These are phyloP conservation scores for Trichoderma koningiopsis DNA, from an alignment of 2,329 filamentous ascomycete genomes.

Conservation along the genomic window DNA sequence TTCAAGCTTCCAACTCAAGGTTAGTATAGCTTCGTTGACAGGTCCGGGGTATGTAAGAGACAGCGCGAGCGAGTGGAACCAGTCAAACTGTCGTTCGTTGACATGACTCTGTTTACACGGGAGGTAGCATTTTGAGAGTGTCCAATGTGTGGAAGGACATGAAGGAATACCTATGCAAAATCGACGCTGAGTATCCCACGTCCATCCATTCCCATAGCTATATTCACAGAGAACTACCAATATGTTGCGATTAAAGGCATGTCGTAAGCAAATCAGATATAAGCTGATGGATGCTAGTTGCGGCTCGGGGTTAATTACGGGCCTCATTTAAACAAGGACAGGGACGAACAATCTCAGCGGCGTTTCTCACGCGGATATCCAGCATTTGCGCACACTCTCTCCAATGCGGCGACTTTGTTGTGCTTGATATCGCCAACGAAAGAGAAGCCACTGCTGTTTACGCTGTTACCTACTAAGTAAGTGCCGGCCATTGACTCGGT, in stretches of 20 bases:
- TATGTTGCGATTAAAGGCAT: neutral
- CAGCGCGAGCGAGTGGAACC: neutral
- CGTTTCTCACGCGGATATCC: neutral
- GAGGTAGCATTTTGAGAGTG: neutral
- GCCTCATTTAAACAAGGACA: neutral
- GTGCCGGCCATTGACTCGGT: neutral
- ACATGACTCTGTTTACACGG: neutral
- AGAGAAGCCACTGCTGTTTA: neutral
- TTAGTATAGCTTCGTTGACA: slow-evolving; percentile 10
- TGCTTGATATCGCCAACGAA: neutral
- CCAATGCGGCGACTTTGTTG: neutral
- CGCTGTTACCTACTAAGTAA: too few relatives aligned
- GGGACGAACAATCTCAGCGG: neutral
- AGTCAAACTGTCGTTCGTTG: neutral
- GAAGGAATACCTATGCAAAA: neutral
- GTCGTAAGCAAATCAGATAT: neutral
- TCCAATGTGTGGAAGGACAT: neutral
- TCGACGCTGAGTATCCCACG: neutral
- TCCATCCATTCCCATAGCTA: neutral
- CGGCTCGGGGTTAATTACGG: neutral
- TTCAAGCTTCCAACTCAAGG: slow-evolving; percentile 24
- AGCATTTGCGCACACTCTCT: neutral
- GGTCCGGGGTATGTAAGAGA: neutral
- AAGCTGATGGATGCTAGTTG: neutral
- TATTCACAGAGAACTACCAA: neutral